These are phyloP conservation scores for Starmerella geochares DNA, from an alignment of 805 yeast genomes.

Conservation along the genomic window DNA sequence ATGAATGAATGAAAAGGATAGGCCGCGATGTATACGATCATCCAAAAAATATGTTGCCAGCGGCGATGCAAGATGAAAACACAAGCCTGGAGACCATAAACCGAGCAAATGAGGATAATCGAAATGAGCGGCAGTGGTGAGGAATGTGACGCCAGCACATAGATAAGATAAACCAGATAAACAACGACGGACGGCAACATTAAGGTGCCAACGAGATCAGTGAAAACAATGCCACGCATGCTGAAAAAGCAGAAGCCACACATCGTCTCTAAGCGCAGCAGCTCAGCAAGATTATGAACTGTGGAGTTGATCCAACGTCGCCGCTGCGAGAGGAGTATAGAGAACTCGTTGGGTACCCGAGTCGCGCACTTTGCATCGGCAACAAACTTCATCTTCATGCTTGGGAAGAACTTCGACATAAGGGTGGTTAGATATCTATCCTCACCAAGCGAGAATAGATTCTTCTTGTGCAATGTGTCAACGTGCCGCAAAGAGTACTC, in stretches of 20 bases:
- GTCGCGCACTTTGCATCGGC: slow-evolving; percentile 53
- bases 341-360: slow-evolving; percentile 51
- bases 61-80: slow-evolving; percentile 41
- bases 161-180: slow-evolving; percentile 44
- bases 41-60: slow-evolving; percentile 44
- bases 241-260: slow-evolving; percentile 55
- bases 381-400: slow-evolving; percentile 44
- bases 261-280: slow-evolving; percentile 45
- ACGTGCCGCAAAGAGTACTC: slow-evolving; percentile 47
- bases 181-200: slow-evolving; percentile 51
- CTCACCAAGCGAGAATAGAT: slow-evolving; percentile 51
- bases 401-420: slow-evolving; percentile 49
- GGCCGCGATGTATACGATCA: slow-evolving; percentile 47
- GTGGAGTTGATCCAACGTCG: slow-evolving; percentile 69
- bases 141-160: slow-evolving; percentile 41
- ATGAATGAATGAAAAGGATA: slow-evolving; percentile 55
- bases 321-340: slow-evolving; percentile 88
- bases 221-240: slow-evolving; percentile 49
- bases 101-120: slow-evolving; percentile 45
- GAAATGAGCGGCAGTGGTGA: slow-evolving; percentile 45
- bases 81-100: slow-evolving; percentile 52
- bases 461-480: slow-evolving; percentile 51
- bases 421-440: slow-evolving; percentile 50
- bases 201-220: slow-evolving; percentile 49
- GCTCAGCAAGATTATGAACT: slow-evolving; percentile 51